Evolutionary conservation across 2,329 filamentous ascomycete species (phyloP).

Genomic region (Chaetomium sp.): DNA sequence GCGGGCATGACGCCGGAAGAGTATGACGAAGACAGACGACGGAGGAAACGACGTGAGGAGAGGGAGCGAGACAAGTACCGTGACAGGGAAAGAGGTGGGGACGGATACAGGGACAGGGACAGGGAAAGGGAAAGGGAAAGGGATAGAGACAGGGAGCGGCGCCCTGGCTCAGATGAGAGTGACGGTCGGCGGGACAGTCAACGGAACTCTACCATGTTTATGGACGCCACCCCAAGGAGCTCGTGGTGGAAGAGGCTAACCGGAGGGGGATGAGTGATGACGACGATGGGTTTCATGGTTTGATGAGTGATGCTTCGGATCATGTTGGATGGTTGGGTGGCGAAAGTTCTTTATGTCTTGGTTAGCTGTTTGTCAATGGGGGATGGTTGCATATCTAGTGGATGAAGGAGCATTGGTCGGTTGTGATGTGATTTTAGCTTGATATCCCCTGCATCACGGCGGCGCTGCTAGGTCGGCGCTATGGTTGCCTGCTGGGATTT

Average conservation of each 20-base stretch:
- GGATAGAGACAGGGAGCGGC: slow-evolving; percentile 28
- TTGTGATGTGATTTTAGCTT: slow-evolving; percentile 4
- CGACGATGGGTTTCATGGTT: slow-evolving; percentile 10
- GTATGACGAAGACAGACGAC: slow-evolving; percentile 38
- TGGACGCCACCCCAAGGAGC: slow-evolving; percentile 51
- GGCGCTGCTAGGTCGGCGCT: slow-evolving; percentile 10
- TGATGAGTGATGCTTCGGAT: slow-evolving; percentile 19
- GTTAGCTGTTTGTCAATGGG: not conserved
- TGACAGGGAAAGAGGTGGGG: slow-evolving; percentile 18
- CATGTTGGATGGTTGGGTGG: not conserved
- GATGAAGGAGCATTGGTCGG: slow-evolving; percentile 3
- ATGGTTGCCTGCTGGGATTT: not conserved
- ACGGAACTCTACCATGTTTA: slow-evolving; percentile 40
- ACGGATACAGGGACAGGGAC: slow-evolving; percentile 13
- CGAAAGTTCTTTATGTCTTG: not conserved
- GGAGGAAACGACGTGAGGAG: slow-evolving; percentile 38
- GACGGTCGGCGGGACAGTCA: slow-evolving; percentile 34
- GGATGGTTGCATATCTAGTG: slow-evolving; percentile 10
- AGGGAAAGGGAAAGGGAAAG: slow-evolving; percentile 26
- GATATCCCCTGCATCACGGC: slow-evolving; percentile 11
- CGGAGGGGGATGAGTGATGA: slow-evolving; percentile 24
- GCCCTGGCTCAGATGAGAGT: slow-evolving; percentile 39
- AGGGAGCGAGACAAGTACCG: slow-evolving; percentile 31
- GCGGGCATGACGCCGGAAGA: slow-evolving; percentile 41
- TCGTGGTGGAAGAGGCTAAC: slow-evolving; percentile 62